A percentile compares a stretch with the other conserved stretches of the same genome.
phyloP scores from a whole-genome alignment of 768 basidiomycete genomes.

The Lentinula lateritia region DNA sequence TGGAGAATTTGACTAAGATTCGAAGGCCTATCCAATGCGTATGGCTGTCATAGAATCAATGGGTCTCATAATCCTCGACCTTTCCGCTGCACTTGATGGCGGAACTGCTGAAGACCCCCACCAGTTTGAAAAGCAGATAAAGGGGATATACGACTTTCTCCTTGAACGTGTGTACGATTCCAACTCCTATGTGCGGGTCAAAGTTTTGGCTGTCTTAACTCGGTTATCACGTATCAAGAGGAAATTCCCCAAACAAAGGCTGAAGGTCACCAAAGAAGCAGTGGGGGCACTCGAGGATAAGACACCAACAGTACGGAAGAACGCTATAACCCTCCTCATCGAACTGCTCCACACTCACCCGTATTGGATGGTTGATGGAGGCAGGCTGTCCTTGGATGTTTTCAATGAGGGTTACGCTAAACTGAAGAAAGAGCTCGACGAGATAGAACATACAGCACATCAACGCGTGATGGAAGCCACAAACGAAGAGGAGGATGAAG shows the following conservation, averaged over 20 bases:
- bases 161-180: conserved; percentile 85
- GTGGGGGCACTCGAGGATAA: conserved; percentile 86
- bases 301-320: conserved; percentile 80
- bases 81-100: conserved; percentile 50
- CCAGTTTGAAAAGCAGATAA: conserved; percentile 68
- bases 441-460: conserved; percentile 63
- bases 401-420: conserved; percentile 72
- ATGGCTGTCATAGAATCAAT: conserved; percentile 91
- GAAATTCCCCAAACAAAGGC: conserved; percentile 85
- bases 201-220: conserved; percentile 72
- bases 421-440: conserved; percentile 58
- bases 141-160: conserved; percentile 75
- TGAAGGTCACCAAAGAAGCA: conserved; percentile 70
- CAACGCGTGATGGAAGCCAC: conserved; percentile 49
- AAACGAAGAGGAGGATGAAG: conserved; percentile 27
- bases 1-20: background rate
- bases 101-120: conserved; percentile 36
- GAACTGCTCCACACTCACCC: conserved; percentile 84
- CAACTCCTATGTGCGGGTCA: conserved; percentile 87
- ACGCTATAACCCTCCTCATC: conserved; percentile 69
- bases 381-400: conserved; percentile 60
- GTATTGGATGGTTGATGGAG: conserved; percentile 80
- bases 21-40: conserved; percentile 91
- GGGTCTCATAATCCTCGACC: conserved; percentile 77
- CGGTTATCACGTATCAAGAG: conserved; percentile 66